Percentiles rank a stretch among this genome's conserved stretches.
phyloP scores from a whole-genome alignment of 2,329 filamentous ascomycete species.

The Thermothelomyces thermophilus region DNA sequence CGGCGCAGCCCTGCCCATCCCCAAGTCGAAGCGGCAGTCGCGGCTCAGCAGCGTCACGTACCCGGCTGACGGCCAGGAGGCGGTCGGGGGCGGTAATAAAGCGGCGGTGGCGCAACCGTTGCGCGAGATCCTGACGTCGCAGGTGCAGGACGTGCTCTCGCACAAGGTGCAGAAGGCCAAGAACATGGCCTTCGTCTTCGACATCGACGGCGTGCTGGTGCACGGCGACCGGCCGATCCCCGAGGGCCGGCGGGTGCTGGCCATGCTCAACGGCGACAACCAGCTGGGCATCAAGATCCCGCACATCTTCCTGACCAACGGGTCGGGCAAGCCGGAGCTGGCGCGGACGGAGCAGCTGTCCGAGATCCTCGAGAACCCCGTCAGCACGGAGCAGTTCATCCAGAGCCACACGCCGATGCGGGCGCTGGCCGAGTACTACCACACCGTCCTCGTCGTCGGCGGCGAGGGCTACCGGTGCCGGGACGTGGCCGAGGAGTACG shows the following conservation, averaged over 20 bases:
- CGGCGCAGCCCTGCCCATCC: conserved; percentile 65
- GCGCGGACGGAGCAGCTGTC: conserved; percentile 60
- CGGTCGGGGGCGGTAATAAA: conserved; percentile 25
- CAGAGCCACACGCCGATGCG: conserved; percentile 74
- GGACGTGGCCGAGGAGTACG: conserved; percentile 65
- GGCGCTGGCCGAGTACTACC: conserved; percentile 68
- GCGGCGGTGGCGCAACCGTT: conserved; percentile 40
- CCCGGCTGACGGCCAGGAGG: conserved; percentile 32
- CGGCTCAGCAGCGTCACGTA: conserved; percentile 55
- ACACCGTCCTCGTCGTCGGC: conserved; percentile 67
- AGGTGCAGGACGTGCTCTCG: conserved; percentile 60
- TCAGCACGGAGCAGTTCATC: conserved; percentile 68
- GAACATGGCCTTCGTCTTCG: conserved; percentile 77
- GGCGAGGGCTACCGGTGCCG: conserved; percentile 70
- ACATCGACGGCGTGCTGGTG: conserved; percentile 71
- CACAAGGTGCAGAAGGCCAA: conserved; percentile 64
- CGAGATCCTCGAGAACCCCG: conserved; percentile 57
- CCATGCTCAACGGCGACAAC: conserved; percentile 69
- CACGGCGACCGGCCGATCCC: conserved; percentile 66
- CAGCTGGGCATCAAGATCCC: conserved; percentile 73
- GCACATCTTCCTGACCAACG: conserved; percentile 69
- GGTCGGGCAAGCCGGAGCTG: conserved; percentile 63
- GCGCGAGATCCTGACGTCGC: conserved; percentile 61
- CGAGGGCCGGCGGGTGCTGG: conserved; percentile 57
- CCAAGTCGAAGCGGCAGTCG: conserved; percentile 61